Evolutionary conservation across 495 filamentous ascomycete species (phyloP).

Genomic region (Trichoderma parareesei): DNA sequence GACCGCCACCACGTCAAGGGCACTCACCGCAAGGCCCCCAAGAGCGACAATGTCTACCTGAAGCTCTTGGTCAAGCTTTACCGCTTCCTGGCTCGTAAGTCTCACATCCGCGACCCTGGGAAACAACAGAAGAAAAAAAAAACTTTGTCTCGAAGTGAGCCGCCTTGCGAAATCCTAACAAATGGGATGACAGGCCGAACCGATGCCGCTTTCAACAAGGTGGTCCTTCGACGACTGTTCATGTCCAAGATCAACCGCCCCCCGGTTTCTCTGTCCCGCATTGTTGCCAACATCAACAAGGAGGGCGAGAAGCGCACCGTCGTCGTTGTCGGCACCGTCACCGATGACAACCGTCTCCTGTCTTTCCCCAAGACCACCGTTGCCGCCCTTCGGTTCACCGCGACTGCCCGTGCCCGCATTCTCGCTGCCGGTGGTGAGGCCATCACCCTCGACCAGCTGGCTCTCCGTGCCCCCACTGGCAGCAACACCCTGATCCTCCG

Average conservation of each 20-base stretch:
- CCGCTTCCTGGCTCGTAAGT: conserved; percentile 94
- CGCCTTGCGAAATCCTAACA: neutral
- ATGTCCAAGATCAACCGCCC: conserved; percentile 97
- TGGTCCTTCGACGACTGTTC: conserved; percentile 89
- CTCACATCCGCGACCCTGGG: neutral
- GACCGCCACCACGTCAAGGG: conserved; percentile 76
- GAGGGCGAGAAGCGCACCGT: conserved; percentile 76
- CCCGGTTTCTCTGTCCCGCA: conserved; percentile 85
- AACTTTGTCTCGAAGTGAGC: neutral
- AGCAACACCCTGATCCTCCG: conserved; percentile 90
- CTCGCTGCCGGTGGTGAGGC: conserved; percentile 86
- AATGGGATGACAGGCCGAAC: conserved; percentile 64
- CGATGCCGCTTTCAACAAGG: conserved; percentile 94
- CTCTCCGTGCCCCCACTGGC: conserved; percentile 85
- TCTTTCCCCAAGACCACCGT: conserved; percentile 82
- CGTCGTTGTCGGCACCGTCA: conserved; percentile 87
- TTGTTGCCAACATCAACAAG: conserved; percentile 62
- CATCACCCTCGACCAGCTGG: conserved; percentile 92
- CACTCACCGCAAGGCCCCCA: conserved; percentile 89
- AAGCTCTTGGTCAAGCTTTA: conserved; percentile 98
- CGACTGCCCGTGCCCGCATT: conserved; percentile 88
- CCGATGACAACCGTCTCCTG: conserved; percentile 90
- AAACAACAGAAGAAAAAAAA: neutral
- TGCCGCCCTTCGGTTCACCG: conserved; percentile 91
- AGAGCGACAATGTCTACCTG: conserved; percentile 96